phyloP scores from a whole-genome alignment of 768 basidiomycete genomes.

The Mycena vulgaris region DNA sequence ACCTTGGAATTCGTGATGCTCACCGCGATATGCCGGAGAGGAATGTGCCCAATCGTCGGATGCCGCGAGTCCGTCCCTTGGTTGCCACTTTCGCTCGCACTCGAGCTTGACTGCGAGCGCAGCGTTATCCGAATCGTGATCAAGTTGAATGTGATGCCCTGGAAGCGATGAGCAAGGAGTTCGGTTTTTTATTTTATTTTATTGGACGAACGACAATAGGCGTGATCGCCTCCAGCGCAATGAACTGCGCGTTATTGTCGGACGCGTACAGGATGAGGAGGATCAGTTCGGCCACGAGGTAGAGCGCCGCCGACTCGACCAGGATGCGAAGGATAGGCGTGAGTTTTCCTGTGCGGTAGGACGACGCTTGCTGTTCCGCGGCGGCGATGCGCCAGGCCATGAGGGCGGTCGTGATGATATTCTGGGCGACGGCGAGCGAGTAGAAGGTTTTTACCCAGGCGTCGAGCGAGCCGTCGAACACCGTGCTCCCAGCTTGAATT shows the following conservation, averaged over 20 bases:
- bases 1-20: background rate
- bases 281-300: constrained; percentile 34
- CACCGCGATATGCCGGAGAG: background rate
- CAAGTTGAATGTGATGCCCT: constrained; percentile 44
- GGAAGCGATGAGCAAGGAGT: background rate
- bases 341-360: constrained; percentile 29
- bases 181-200: no score
- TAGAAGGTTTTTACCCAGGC: constrained; percentile 41
- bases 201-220: constrained; percentile 30
- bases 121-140: constrained; percentile 43
- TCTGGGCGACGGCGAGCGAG: constrained; percentile 41
- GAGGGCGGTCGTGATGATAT: constrained; percentile 42
- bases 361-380: constrained; percentile 22
- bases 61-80: background rate
- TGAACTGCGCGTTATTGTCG: constrained; percentile 41
- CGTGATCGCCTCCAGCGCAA: constrained; percentile 35
- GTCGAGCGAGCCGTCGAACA: constrained; percentile 39
- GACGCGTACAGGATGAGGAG: constrained; percentile 37
- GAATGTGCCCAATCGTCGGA: background rate
- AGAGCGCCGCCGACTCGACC: constrained; percentile 41
- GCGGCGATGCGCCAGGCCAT: constrained; percentile 44
- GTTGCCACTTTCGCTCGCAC: background rate
- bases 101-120: constrained; percentile 16
- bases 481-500: constrained; percentile 10
- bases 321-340: constrained; percentile 39